A percentile compares a stretch with the other conserved stretches of the same genome.
Evolutionary conservation across 78 protist genomes (phyloP).

Genomic region (Dictyostelium capitatum): DNA sequence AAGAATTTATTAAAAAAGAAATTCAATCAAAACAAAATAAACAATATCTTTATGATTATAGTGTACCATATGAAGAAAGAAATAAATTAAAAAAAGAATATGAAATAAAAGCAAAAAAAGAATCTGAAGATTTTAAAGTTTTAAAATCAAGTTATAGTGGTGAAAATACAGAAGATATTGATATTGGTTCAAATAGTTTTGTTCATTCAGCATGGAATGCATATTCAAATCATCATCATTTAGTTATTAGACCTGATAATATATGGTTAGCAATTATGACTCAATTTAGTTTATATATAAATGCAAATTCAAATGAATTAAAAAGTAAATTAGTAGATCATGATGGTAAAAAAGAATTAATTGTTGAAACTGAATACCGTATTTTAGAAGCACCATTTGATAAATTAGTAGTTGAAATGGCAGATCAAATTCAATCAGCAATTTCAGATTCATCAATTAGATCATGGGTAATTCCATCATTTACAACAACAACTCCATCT

Average conservation of each 20-base stretch:
- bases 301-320: constrained; percentile 56
- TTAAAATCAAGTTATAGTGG: too few species aligned
- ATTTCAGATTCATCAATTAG: constrained; percentile 22
- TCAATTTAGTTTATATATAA: constrained; percentile 34
- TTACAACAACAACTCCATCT: constrained; percentile 25
- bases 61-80: too few species aligned
- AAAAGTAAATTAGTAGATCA: constrained; percentile 26
- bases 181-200: neutral
- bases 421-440: neutral
- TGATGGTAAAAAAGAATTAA: constrained; percentile 47
- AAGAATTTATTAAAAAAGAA: too few species aligned
- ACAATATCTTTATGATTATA: too few species aligned
- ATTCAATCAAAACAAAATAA: too few species aligned
- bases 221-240: constrained; percentile 37
- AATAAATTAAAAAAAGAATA: too few species aligned
- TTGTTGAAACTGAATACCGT: neutral
- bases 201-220: constrained; percentile 25
- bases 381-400: constrained; percentile 26
- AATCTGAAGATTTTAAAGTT: too few species aligned
- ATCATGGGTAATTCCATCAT: constrained; percentile 27
- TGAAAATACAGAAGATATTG: too few species aligned
- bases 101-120: too few species aligned
- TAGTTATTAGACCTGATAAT: constrained; percentile 36
- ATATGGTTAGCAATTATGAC: constrained; percentile 26
- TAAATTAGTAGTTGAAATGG: neutral